These are phyloP conservation scores for Atalantia buxifolia DNA, from an alignment of 345 rosid species.

Conservation along the genomic window DNA sequence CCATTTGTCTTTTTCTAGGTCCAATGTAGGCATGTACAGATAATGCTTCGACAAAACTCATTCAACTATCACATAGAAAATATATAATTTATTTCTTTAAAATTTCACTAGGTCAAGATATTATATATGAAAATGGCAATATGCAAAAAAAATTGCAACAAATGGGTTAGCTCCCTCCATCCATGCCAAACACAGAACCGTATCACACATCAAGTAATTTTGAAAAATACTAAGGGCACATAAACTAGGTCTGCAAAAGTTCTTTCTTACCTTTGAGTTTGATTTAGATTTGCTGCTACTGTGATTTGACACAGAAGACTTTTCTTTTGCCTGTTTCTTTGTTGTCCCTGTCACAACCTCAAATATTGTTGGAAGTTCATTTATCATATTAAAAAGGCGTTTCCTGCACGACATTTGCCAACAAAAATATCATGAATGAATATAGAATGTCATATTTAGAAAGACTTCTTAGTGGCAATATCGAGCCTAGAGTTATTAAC, in stretches of 20 bases:
- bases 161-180: neutral
- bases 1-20: neutral
- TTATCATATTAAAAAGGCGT: conserved; percentile 75
- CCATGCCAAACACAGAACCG: neutral
- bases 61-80: neutral
- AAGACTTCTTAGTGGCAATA: neutral
- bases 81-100: neutral
- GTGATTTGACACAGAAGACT: conserved; percentile 60
- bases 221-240: no score
- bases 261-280: conserved; percentile 54
- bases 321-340: conserved; percentile 66
- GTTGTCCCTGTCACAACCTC: conserved; percentile 69
- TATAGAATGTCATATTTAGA: neutral
- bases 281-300: conserved; percentile 72
- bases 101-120: neutral
- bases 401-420: conserved; percentile 52
- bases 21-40: neutral
- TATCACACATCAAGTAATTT: no score
- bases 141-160: neutral
- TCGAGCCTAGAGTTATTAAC: neutral
- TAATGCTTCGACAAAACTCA: neutral
- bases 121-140: neutral
- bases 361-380: conserved; percentile 80
- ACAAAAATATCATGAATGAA: conserved; percentile 2
- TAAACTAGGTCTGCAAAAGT: neutral